Evolutionary conservation across 768 basidiomycete species (phyloP), one percentile per base, ranked within the genome.

Genomic region (Suillus subaureus): DNA sequence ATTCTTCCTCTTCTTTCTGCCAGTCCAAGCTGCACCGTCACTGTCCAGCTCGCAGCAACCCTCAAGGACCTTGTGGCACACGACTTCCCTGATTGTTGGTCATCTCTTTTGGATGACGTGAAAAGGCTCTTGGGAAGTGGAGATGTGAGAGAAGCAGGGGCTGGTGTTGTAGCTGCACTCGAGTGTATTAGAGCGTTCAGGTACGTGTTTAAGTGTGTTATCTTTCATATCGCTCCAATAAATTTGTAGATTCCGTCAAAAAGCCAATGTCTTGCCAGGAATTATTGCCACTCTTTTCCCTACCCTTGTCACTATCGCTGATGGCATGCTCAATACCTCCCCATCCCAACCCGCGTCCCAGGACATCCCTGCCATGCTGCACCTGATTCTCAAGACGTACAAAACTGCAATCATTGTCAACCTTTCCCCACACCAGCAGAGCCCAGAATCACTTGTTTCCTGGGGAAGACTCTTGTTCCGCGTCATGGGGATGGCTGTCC

Each of bases 331-430:
- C 11, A 12, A 47, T 47, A 47, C 45, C 45, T 47, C 45, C 7
- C 45, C 45, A 4, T 43, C 42, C 16, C 16, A 43, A 43, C 45
- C 45, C 3, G 45, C 45, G 11, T 47, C 45, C 21, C n/a, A 47
- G 57, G 93, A 94, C 64, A 89, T 91, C 61, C 93, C 93, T 1
- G 84, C 88, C 1, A 89, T 96, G 81, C 81, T 96, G 35, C 93
- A 96, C 71, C 83, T 93, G 61, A 91, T 96, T 65, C 81, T 96
- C 67, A 96, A 97, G 73, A 84, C 91, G 0, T 96, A 97, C 82
- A 91, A 31, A 88, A 72, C 42, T 43, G 42, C 42, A 21, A 8
- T 21, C 1, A 43, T 43, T 8, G 18, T 43, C 42, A 21, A 43
- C 42, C 6, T 40, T 40, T 40, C 42, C 4, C 2, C 18, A 42